Percentiles rank a stretch among this genome's conserved stretches.
Conservation (phyloP, 225 moss, liverwort and hornwort species). For the Sphagnum tenellum region DNA sequence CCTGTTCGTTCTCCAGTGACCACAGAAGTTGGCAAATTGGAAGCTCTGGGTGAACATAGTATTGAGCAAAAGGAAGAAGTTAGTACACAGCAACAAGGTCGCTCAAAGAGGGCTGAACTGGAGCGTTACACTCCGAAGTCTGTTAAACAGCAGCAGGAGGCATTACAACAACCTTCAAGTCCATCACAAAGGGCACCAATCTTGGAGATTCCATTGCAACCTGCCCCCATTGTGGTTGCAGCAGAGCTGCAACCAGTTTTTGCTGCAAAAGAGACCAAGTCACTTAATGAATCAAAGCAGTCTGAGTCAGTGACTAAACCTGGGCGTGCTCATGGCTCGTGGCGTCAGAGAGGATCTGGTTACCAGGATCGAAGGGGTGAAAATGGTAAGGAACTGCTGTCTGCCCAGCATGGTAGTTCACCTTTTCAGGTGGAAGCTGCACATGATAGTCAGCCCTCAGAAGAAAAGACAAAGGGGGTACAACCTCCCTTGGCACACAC, state of each 20-base stretch:
- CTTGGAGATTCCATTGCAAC: too few relatives aligned
- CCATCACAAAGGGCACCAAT: conserved; percentile 7
- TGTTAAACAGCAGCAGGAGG: conserved; percentile 60
- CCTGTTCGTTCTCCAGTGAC: conserved; percentile 65
- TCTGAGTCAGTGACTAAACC: conserved; percentile 35
- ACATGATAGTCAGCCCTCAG: conserved; percentile 24
- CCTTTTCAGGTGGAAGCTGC: conserved; percentile 22
- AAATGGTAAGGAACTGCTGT: conserved; percentile 29
- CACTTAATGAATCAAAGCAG: conserved; percentile 37
- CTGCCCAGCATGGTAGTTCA: conserved; percentile 10
- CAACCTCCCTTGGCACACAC: conserved; percentile 36
- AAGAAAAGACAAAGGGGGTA: conserved; percentile 42
- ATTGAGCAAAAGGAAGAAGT: conserved; percentile 62
- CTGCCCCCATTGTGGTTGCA: too few relatives aligned
- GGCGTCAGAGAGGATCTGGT: conserved; percentile 67
- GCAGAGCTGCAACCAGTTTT: too few relatives aligned
- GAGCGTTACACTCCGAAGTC: conserved; percentile 95
- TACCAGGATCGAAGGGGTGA: conserved; percentile 38
- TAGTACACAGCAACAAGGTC: conserved; percentile 45
- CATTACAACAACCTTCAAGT: conserved; percentile 26
- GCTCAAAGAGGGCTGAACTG: conserved; percentile 78
- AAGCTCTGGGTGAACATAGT: conserved; percentile 2
- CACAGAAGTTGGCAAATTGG: conserved; percentile 14
- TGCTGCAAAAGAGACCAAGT: conserved; percentile 24
- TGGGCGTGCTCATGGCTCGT: conserved; percentile 56